Percentiles rank a stretch among this genome's conserved stretches.
Evolutionary conservation across 2,329 filamentous ascomycete species (phyloP).

Genomic region (Pseudogymnoascus sp.): DNA sequence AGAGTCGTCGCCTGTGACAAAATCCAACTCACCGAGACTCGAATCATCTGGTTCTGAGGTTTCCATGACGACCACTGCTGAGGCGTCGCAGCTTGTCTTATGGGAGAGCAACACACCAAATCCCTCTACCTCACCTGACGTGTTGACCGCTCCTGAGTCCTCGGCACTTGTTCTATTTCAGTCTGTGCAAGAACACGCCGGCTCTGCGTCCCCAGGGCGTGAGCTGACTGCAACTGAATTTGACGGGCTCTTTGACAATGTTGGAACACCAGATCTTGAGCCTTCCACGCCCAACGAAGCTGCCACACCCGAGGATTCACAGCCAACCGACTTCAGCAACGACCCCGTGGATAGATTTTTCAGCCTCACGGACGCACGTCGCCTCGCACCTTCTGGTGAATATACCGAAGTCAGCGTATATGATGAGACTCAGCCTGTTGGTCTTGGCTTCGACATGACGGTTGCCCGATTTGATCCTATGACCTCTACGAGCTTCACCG

Average conservation of each 20-base stretch:
- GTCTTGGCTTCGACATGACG: background rate
- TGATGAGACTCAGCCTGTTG: background rate
- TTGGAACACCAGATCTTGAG: background rate
- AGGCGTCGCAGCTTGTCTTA: background rate
- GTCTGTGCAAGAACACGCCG: background rate
- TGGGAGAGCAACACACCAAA: background rate
- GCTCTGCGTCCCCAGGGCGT: background rate
- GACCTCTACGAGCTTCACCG: background rate
- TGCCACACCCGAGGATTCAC: background rate
- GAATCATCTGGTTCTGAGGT: background rate
- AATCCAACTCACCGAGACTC: background rate
- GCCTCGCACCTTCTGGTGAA: background rate
- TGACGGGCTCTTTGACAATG: background rate
- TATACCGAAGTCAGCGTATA: background rate
- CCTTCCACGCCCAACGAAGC: background rate
- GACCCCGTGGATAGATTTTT: background rate
- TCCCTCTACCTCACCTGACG: background rate
- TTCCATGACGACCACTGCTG: background rate
- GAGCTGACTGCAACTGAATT: background rate
- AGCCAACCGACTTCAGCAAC: background rate
- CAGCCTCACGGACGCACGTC: background rate
- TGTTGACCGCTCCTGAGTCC: too few species aligned
- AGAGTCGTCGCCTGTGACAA: background rate
- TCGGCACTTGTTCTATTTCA: background rate
- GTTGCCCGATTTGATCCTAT: background rate